Base-by-base conservation (phyloP, 2,329 filamentous ascomycete species). In the Chrysoporthe deuterocubensis region DNA sequence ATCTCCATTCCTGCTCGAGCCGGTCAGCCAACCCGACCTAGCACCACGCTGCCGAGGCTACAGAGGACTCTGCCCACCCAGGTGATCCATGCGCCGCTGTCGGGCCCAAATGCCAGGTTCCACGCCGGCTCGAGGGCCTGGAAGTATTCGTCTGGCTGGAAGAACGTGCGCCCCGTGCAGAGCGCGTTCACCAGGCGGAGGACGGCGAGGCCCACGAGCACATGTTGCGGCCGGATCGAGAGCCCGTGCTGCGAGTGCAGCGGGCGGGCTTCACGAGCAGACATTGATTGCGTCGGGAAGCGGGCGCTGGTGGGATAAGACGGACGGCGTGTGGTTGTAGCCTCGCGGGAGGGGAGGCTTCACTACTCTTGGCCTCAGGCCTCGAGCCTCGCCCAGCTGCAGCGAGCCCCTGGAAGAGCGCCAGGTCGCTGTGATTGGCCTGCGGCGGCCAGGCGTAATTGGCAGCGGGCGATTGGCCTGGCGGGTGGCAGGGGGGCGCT, bases 81-180 rank as follows among this genome's bases (percentile, higher is more conserved):
- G 71, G 96, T 99, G 75, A 97, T 85, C 93, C 95, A 99, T 40
- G 95, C 93, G 70, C 92, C 92, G 78, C 90, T 92, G 16, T 84
- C 77, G 2, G 82, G 75, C 32, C 94, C 94, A 83, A 97, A 97
- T 3, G 92, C 92, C 66, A 96, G 85, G 74, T 90, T 84, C 94
- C 95, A 98, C 72, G 96, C 96, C 64, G 96, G 95, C 81, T 99
- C 96, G 57, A 98, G 87, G 1, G 94, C 92, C 77, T 99, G 96
- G 76, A 96, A 99, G 82, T 93, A 98, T 79, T 99, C 96, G 82
- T 99, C 96, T 40, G 96, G 96, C 79, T 99, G 96, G 81, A 99
- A 99, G 78, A 97, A 99, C 26, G 96, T 98, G 72, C 87, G 84
- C 1, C 68, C 68, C 67, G 96, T 83, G 70, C 85, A 88, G 73